Base-by-base conservation (phyloP, 2,329 filamentous ascomycete species). In the Ceratocystis ficicola region DNA sequence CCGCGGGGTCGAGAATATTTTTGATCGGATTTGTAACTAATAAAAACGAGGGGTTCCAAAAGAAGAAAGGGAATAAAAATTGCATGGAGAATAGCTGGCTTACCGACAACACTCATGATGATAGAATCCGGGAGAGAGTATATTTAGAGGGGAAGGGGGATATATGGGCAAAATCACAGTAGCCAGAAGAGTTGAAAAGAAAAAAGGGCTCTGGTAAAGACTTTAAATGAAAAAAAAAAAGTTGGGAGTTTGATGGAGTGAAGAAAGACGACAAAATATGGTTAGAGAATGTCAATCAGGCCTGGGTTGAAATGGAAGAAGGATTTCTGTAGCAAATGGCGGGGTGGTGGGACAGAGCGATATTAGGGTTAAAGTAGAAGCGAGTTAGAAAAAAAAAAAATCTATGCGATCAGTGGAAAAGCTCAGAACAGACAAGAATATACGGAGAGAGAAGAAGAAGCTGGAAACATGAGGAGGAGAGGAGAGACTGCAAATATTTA, bases 21-120 rank as follows among this genome's bases (percentile, higher is more conserved):
- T 50, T 62, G 30, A 59, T 59, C 28, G 55, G 28, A 59, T 59
- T 59, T 59, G 55, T 20, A 59, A 36, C 55, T 59, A 59, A 59
- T 59, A 59, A 30, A 32, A 59, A 32, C 55, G 55, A 59, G 55
- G 55, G 55, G 55, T 59, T 30, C 50, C 55, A 36, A 59, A 59
- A 59, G 28, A 59, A 59, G 36, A 62, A 46, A 44, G 36, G 7
- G 22, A n/a, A 44, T n/a, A 5, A n/a, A 5, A 55, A 20, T 8
- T 46, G 52, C 44, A 50, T 36, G 22, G 44, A 12, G 25, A 36
- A 44, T 5, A 41, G 36, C 12, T 41, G 36, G 63, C 66, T 66
- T 62, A 68, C 66, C 66, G 66, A 68, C 61, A 44, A 66, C 66
- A 66, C 64, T 66, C 66, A 68, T 68, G 61, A 62, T 64, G 66